Evolutionary conservation across 2,329 filamentous ascomycete genomes (phyloP), one percentile per base, ranked within the genome.

Genomic region (Orbilia brochopaga): DNA sequence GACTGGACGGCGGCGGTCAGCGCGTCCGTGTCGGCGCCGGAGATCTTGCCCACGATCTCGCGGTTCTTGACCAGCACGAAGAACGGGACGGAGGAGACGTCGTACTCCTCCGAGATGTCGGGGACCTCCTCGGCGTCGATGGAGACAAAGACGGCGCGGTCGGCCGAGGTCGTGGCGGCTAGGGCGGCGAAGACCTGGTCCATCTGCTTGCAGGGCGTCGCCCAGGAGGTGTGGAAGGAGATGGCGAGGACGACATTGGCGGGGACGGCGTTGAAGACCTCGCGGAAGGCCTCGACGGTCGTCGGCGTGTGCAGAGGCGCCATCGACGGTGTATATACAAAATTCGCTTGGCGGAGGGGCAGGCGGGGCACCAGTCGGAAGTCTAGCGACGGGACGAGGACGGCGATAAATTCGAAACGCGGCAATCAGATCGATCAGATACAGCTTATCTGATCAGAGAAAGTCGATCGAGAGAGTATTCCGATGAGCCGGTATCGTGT

Each of bases 201-300:
- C 92, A 97, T 97, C 81, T 97, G 92, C 74, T 90, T 88, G 83
- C 94, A 97, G 51, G 94, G 94, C 69, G 92, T 92, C 30, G 94
- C 94, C 94, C 94, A 99, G 75, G 92, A 90, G 19, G 94, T 92
- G 80, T 97, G 90, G 84, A 99, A 99, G 79, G 92, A 97, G 78
- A 96, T 86, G 78, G 97, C 84, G 74, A 93, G 84, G 70, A 97
- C 86, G 15, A 90, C 86, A 15, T 87, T 85, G 1, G 88, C 78
- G 10, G 90, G 85, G 13, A 92, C 83, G 46, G 86, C 83, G 74
- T 84, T 83, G 74, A 90, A 82, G 78, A 89, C 84, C 75, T 86
- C 81, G 75, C 87, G 83, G 87, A 94, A 97, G 76, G 87, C 87
- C 75, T 84, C 82, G 77, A 91, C 86, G 76, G 85, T 87, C 76